Evolutionary conservation across 2,329 filamentous ascomycete genomes (phyloP), one percentile per base, ranked within the genome.

Genomic region (Ophiocordyceps unilateralis): DNA sequence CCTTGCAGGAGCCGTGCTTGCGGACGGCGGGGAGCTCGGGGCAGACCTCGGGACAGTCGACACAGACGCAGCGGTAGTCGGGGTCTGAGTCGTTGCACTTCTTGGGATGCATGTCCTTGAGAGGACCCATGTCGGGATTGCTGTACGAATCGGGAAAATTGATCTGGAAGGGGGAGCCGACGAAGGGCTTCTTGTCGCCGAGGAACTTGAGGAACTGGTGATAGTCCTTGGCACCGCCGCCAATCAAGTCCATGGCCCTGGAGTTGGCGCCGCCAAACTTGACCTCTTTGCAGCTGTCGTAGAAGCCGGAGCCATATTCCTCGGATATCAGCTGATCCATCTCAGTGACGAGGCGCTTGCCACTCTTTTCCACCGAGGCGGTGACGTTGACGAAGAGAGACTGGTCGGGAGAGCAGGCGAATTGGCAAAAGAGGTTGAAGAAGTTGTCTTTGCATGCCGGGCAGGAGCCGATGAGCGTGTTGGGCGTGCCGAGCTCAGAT

Each of bases 361-460:
- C 70, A 39, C 61, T 65, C 57, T 76, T 84, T 20, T 72, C 61
- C 48, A 75, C 72, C 0, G 80, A 82, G 43, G 78, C 64, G 11
- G 91, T 96, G 38, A 98, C 78, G 55, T 98, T 98, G 58, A 98
- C 70, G 56, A 98, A 98, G 0, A 93, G 68, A 0, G 87, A 95
- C 59, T 98, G 91, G 55, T 98, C 83, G 6, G 93, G 89, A 5
- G 91, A 98, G 66, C 93, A 98, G 2, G 88, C 96, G 57, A 98
- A 96, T 5, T 87, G 93, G 66, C 91, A 98, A 62, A 98, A 98
- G 39, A 93, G 70, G 65, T 98, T 93, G 69, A 85, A 96, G 68
- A 98, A 98, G 68, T 98, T 98, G 54, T 88, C 82, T 62, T 91
- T 93, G 73, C 91, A 98, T 26, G 93, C 91, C 2, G 91, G 91